phyloP scores from a whole-genome alignment of 345 rosid species.

The Populus tremula region DNA sequence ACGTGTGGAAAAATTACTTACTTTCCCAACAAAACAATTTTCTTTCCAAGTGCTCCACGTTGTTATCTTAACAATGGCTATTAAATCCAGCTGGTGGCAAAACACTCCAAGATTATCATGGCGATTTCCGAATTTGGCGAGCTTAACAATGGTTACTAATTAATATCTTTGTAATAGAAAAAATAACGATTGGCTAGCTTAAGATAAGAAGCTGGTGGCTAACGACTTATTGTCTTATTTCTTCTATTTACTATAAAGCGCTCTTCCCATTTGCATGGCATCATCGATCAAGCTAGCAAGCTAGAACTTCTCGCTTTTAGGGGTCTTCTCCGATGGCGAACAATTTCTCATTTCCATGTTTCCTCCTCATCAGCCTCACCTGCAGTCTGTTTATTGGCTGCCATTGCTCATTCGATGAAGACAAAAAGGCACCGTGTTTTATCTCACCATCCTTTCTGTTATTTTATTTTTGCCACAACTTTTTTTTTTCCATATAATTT shows the following conservation, averaged over 20 bases:
- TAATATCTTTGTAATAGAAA: too few species aligned
- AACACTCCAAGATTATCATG: neutral
- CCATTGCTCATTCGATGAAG: neutral
- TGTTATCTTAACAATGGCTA: too few species aligned
- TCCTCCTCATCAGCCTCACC: neutral
- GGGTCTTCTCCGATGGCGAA: neutral
- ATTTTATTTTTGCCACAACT: too few species aligned
- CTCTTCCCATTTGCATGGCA: neutral
- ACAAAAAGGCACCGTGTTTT: neutral
- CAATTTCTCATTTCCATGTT: neutral
- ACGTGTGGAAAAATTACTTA: too few species aligned
- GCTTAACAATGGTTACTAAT: too few species aligned
- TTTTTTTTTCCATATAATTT: too few species aligned
- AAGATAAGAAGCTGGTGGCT: neutral
- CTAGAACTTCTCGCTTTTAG: neutral
- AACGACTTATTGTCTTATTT: neutral
- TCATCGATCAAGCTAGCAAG: neutral
- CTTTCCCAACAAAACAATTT: too few species aligned
- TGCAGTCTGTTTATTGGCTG: neutral
- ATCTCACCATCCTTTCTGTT: neutral
- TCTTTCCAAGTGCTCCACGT: too few species aligned
- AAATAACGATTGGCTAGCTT: too few species aligned
- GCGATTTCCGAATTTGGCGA: neutral
- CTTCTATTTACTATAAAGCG: neutral
- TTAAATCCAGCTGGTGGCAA: too few species aligned